phyloP scores from a whole-genome alignment of 257 asterid species.

The Solanum pimpinellifolium region DNA sequence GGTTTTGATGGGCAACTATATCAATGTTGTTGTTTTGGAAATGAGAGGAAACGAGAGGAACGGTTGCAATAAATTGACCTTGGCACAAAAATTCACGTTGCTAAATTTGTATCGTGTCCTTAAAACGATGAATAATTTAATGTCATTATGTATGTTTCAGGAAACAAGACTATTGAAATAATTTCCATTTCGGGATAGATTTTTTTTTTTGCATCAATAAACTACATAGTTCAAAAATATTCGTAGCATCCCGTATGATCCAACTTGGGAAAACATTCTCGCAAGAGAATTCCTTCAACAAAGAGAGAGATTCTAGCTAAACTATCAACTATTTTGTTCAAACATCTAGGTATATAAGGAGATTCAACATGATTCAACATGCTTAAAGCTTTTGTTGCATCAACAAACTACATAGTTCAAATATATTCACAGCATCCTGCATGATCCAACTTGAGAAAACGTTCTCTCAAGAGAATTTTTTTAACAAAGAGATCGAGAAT shows the following conservation, averaged over 20 bases:
- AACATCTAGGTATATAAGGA: neutral
- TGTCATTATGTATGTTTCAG: neutral
- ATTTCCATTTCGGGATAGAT: neutral
- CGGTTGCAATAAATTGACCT: neutral
- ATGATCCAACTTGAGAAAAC: neutral
- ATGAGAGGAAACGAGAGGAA: neutral
- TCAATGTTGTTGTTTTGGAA: neutral
- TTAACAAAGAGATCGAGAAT: neutral
- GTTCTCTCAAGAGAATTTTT: neutral
- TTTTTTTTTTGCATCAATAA: neutral
- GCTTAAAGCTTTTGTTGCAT: neutral
- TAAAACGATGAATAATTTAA: neutral
- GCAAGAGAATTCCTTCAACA: neutral
- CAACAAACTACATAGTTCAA: neutral
- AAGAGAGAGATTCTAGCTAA: neutral
- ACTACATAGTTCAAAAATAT: neutral
- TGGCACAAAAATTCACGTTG: neutral
- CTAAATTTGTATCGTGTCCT: neutral
- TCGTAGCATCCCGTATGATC: neutral
- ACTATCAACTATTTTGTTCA: neutral
- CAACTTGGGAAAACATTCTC: neutral
- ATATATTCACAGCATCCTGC: fast-evolving
- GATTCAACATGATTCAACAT: no score
- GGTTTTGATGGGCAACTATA: neutral
- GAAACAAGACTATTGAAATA: neutral